Evolutionary conservation across 2,329 filamentous ascomycete species (phyloP).

Genomic region (Tolypocladium ophioglossoides): DNA sequence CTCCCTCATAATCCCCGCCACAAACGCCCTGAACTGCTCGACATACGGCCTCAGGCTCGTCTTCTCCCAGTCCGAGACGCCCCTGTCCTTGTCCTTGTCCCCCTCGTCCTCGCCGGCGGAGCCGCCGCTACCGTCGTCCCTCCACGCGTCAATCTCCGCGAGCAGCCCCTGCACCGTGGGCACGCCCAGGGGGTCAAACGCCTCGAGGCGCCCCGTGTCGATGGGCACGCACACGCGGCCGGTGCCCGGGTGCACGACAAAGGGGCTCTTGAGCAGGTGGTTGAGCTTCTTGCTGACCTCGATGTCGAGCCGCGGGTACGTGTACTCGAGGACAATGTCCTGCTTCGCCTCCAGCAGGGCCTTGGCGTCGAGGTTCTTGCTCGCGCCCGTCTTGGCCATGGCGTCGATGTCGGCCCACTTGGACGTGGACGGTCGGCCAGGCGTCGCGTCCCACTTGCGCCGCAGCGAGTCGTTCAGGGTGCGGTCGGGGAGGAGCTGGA

Average conservation of each 20-base stretch:
- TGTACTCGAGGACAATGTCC: conserved; percentile 94
- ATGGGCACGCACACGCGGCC: conserved; percentile 94
- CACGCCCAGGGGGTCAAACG: conserved; percentile 81
- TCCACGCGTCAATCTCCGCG: conserved; percentile 78
- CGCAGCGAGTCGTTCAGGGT: conserved; percentile 66
- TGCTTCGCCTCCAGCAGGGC: conserved; percentile 83
- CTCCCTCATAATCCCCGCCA: conserved; percentile 68
- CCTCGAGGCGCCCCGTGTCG: conserved; percentile 59
- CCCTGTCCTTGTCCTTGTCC: conserved; percentile 25
- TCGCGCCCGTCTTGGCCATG: conserved; percentile 65
- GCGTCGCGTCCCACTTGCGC: conserved; percentile 83
- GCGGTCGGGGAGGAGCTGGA: conserved; percentile 76
- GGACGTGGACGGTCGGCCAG: conserved; percentile 60
- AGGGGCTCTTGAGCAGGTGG: conserved; percentile 94
- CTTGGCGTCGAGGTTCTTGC: conserved; percentile 60
- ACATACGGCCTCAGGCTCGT: conserved; percentile 89
- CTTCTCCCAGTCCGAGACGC: conserved; percentile 85
- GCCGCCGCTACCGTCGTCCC: conserved; percentile 31
- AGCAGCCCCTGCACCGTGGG: conserved; percentile 79
- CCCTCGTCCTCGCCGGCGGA: conserved; percentile 24
- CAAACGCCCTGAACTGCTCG: conserved; percentile 78
- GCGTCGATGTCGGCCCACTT: conserved; percentile 96
- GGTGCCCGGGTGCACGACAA: conserved; percentile 91
- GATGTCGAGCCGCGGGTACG: conserved; percentile 91
- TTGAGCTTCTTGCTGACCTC: conserved; percentile 97